Conservation (phyloP, 768 basidiomycete species). For the Clitopilus passeckerianus region DNA sequence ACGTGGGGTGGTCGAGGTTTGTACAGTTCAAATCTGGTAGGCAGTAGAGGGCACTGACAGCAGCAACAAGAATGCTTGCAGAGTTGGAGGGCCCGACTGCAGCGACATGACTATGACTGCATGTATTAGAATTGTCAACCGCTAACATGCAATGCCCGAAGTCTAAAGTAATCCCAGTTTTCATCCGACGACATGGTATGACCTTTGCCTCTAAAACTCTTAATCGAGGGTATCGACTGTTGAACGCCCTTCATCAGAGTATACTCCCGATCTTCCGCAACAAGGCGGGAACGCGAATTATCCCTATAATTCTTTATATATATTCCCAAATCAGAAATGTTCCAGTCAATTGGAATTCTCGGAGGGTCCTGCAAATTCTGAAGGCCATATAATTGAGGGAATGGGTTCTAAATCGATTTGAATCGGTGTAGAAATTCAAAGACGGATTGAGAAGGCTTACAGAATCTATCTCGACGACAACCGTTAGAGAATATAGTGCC, state of each 20-base stretch:
- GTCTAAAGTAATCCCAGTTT: too few relatives aligned
- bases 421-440: background rate
- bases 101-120: too few relatives aligned
- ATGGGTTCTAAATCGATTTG: background rate
- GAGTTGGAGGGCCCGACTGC: too few relatives aligned
- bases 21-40: too few relatives aligned
- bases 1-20: too few relatives aligned
- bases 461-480: conserved; percentile 9
- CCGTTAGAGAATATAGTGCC: conserved; percentile 13
- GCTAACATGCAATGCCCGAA: too few relatives aligned
- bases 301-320: conserved; percentile 5
- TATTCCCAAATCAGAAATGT: conserved; percentile 9
- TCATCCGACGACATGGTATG: background rate
- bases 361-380: background rate
- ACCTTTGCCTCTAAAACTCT: background rate
- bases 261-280: background rate
- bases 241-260: background rate
- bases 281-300: background rate
- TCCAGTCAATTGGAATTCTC: conserved; percentile 6
- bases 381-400: background rate
- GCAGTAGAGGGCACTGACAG: too few relatives aligned
- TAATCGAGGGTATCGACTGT: background rate
- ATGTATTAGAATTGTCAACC: too few relatives aligned
- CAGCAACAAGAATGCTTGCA: too few relatives aligned
- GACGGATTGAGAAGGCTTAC: conserved; percentile 2